Percentiles rank a stretch among this genome's conserved stretches.
These are phyloP conservation scores for Hirschfeldia incana DNA, from an alignment of 345 rosid genomes.

Conservation along the genomic window DNA sequence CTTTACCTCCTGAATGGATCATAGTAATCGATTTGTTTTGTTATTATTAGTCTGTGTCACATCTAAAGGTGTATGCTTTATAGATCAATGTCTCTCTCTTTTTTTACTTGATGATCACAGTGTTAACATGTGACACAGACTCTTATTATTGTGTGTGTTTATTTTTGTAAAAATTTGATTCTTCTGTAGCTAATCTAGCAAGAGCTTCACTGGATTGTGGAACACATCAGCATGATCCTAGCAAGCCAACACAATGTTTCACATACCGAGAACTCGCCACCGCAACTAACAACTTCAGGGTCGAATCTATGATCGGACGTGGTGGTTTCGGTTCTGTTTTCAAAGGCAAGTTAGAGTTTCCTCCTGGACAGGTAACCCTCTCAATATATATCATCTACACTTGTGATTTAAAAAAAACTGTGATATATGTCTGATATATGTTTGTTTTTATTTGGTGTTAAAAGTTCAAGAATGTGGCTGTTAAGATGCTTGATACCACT, in stretches of 20 bases:
- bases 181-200: constrained; percentile 14
- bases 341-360: constrained; percentile 49
- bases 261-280: constrained; percentile 60
- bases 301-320: constrained; percentile 55
- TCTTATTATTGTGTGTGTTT: not conserved
- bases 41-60: not conserved
- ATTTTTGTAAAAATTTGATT: not conserved
- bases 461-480: constrained; percentile 50
- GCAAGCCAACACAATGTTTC: constrained; percentile 38
- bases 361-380: constrained; percentile 56
- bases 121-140: not conserved
- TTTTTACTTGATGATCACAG: not conserved
- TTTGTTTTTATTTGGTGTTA: not conserved
- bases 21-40: not conserved
- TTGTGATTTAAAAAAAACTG: not conserved
- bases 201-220: constrained; percentile 14
- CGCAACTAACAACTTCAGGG: constrained; percentile 56
- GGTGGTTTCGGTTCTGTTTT: constrained; percentile 86
- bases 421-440: not conserved
- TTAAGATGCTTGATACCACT: constrained; percentile 59
- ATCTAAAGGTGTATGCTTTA: not conserved
- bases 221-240: not conserved
- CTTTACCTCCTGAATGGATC: not conserved
- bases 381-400: not conserved
- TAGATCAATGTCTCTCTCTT: not conserved